Evolutionary conservation across 78 protist species (phyloP).

Genomic region (Dictyostelium capitatum): DNA sequence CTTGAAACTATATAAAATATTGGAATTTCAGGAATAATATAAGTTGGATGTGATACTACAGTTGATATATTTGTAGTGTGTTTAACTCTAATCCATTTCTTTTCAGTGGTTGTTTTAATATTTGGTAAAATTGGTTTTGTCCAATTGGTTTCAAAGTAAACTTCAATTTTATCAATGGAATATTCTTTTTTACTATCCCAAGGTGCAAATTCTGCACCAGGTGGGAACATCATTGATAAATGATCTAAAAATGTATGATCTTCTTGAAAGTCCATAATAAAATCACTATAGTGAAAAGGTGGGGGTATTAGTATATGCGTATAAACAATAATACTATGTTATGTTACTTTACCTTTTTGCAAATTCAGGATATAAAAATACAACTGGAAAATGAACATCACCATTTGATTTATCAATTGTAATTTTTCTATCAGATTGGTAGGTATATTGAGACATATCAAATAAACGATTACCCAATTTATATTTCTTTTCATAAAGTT

Average conservation of each 20-base stretch:
- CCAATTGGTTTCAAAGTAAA: slow-evolving; percentile 83
- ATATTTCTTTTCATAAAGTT: slow-evolving; percentile 18
- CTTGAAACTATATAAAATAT: slow-evolving; percentile 61
- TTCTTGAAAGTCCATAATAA: slow-evolving; percentile 70
- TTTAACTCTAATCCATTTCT: slow-evolving; percentile 75
- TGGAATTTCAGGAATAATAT: slow-evolving; percentile 82
- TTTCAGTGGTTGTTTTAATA: slow-evolving; percentile 21
- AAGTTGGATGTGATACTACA: slow-evolving; percentile 76
- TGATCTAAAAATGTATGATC: slow-evolving; percentile 76
- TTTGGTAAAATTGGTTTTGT: slow-evolving; percentile 44
- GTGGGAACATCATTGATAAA: slow-evolving; percentile 81
- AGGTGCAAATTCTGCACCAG: slow-evolving; percentile 49
- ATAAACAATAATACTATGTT: too few species aligned
- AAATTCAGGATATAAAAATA: slow-evolving; percentile 68
- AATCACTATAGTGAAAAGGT: too few species aligned
- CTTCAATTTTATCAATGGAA: slow-evolving; percentile 34
- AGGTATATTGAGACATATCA: slow-evolving; percentile 50
- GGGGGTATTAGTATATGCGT: too few species aligned
- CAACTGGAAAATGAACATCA: slow-evolving; percentile 40
- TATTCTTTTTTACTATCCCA: slow-evolving; percentile 78
- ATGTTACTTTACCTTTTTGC: not conserved
- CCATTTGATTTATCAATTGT: slow-evolving; percentile 5
- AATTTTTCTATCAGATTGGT: slow-evolving; percentile 42
- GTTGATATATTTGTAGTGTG: slow-evolving; percentile 69
- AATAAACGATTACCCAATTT: slow-evolving; percentile 19